These are phyloP conservation scores for Staphylotrichum longicolle DNA, from an alignment of 495 filamentous ascomycete genomes.

Conservation along the genomic window DNA sequence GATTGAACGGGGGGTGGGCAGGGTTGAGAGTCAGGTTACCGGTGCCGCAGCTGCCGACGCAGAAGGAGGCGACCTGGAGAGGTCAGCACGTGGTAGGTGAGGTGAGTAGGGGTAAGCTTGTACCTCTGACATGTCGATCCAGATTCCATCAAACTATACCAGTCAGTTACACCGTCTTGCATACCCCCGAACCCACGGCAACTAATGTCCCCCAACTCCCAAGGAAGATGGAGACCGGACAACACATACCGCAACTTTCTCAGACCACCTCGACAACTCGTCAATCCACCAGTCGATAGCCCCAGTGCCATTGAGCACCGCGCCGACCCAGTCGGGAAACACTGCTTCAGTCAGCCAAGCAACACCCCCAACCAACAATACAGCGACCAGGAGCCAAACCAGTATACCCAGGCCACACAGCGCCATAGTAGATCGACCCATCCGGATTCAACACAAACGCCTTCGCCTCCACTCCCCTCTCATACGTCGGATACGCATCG, in stretches of 20 bases:
- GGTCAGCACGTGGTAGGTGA: neutral
- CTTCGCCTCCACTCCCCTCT: conserved; percentile 61
- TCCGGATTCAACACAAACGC: conserved; percentile 69
- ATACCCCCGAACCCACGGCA: too few species aligned
- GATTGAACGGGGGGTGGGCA: conserved; percentile 62
- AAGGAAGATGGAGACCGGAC: neutral
- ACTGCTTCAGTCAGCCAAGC: conserved; percentile 40
- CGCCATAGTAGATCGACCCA: conserved; percentile 69
- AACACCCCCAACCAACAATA: too few species aligned
- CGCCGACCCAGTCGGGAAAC: conserved; percentile 55
- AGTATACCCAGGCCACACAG: conserved; percentile 86
- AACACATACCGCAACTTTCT: conserved; percentile 47
- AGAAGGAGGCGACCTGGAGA: conserved; percentile 64
- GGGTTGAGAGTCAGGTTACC: conserved; percentile 68
- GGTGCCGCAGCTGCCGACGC: conserved; percentile 73
- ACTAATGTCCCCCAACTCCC: neutral
- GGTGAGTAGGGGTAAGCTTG: neutral
- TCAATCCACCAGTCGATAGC: conserved; percentile 69
- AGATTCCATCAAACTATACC: conserved; percentile 71
- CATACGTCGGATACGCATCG: conserved; percentile 69
- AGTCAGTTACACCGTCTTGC: neutral
- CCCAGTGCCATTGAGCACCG: conserved; percentile 59
- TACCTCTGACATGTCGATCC: conserved; percentile 85
- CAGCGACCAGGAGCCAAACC: conserved; percentile 39
- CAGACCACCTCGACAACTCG: conserved; percentile 59